Conservation (phyloP, 1,284 basidiomycete species). For the Malassezia sympodialis region DNA sequence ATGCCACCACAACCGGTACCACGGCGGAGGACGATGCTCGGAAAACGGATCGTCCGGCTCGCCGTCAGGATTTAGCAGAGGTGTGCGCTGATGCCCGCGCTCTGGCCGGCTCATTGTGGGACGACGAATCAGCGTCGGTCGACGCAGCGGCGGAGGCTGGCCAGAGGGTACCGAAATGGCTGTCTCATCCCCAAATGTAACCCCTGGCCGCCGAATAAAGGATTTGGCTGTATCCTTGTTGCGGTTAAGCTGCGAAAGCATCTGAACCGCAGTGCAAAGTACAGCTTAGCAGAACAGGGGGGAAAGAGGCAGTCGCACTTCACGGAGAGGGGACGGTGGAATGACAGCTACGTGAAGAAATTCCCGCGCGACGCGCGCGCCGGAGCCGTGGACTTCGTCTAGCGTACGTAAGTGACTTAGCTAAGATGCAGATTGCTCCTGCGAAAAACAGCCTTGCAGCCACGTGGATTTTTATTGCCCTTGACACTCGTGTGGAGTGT, state of each 20-base stretch:
- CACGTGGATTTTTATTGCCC: not conserved
- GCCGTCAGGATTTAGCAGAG: constrained; percentile 56
- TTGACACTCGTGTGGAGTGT: not conserved
- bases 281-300: not conserved
- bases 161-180: constrained; percentile 37
- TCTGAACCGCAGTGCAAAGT: constrained; percentile 1
- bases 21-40: not conserved
- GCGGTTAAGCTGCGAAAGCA: constrained; percentile 15
- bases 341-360: not conserved
- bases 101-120: constrained; percentile 63
- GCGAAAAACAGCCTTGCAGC: not conserved
- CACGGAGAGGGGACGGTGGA: not conserved
- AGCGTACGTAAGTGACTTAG: not conserved
- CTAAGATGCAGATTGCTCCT: not conserved
- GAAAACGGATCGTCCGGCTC: constrained; percentile 15
- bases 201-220: constrained; percentile 38
- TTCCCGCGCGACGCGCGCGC: not conserved
- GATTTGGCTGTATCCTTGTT: constrained; percentile 25
- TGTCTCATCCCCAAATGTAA: constrained; percentile 20
- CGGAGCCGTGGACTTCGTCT: not conserved
- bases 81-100: constrained; percentile 57
- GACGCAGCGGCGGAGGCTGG: constrained; percentile 42
- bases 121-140: constrained; percentile 38
- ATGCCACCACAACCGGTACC: constrained; percentile 15
- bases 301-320: not conserved